These are phyloP conservation scores for Geotrichum australiense DNA, from an alignment of 1,139 yeast species.

Conservation along the genomic window DNA sequence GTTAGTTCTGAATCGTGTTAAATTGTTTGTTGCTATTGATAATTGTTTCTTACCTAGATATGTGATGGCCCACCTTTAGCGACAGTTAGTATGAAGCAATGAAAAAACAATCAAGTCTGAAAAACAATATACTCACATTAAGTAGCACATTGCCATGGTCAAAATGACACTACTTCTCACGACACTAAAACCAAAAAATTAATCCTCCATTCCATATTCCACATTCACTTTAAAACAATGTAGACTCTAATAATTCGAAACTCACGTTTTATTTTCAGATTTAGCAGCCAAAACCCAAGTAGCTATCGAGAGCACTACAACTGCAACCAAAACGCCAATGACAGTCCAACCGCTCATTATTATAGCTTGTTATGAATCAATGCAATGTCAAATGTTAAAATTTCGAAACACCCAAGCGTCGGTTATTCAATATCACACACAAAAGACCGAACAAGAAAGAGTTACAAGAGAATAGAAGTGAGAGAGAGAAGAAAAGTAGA, in stretches of 20 bases:
- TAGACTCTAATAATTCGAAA: slow-evolving; percentile 8
- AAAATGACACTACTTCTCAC: slow-evolving; percentile 87
- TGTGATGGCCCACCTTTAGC: slow-evolving; percentile 65
- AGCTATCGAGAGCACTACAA: slow-evolving; percentile 52
- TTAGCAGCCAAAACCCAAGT: slow-evolving; percentile 62
- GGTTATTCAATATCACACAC: no score
- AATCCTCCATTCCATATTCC: not conserved
- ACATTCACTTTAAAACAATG: not conserved
- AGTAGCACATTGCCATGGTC: slow-evolving; percentile 77
- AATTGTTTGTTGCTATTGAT: slow-evolving; percentile 17
- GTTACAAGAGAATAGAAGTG: no score
- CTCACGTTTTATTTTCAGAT: slow-evolving; percentile 43
- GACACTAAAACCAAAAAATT: slow-evolving; percentile 43
- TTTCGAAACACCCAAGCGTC: no score
- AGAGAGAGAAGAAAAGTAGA: no score
- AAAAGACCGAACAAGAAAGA: no score
- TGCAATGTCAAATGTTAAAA: no score
- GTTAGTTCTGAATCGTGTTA: slow-evolving; percentile 21
- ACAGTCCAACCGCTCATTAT: slow-evolving; percentile 56
- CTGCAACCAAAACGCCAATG: slow-evolving; percentile 53
- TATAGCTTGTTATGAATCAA: no score
- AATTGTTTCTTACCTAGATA: slow-evolving; percentile 42
- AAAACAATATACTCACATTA: slow-evolving; percentile 48
- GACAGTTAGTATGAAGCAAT: no score
- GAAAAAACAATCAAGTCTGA: not conserved